phyloP scores from a whole-genome alignment of 371 early-diverging fungal species.

The Saksenaea oblongispora region DNA sequence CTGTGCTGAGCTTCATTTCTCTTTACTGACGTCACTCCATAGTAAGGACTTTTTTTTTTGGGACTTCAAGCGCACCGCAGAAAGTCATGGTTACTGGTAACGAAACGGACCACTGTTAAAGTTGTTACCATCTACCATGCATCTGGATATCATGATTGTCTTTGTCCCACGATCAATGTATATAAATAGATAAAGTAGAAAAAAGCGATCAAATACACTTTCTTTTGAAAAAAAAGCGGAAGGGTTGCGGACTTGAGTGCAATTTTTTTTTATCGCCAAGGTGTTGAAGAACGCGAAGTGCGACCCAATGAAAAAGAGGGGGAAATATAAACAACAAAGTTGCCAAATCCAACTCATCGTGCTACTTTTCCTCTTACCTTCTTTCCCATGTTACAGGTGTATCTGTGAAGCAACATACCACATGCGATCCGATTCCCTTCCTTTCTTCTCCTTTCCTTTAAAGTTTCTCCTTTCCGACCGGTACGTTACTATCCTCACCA shows the following conservation, averaged over 20 bases:
- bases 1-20: too few relatives aligned
- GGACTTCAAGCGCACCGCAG: too few relatives aligned
- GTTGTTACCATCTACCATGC: too few relatives aligned
- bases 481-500: conserved; percentile 8
- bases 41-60: too few relatives aligned
- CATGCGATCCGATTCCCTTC: neutral
- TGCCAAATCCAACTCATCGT: conserved; percentile 4
- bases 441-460: neutral
- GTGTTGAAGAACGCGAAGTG: neutral
- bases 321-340: neutral
- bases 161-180: too few relatives aligned
- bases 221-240: neutral
- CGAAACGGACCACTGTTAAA: too few relatives aligned
- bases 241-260: neutral
- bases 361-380: conserved; percentile 4
- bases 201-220: too few relatives aligned
- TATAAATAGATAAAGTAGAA: too few relatives aligned
- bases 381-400: neutral
- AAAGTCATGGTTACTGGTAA: too few relatives aligned
- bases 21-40: too few relatives aligned
- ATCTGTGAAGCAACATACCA: conserved; percentile 6
- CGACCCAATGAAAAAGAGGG: conserved; percentile 2
- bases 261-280: too few relatives aligned
- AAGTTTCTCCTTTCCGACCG: neutral
- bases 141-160: too few relatives aligned